Base-by-base conservation (phyloP, 176 grass and related monocot species). In the Phoenix roebelenii region DNA sequence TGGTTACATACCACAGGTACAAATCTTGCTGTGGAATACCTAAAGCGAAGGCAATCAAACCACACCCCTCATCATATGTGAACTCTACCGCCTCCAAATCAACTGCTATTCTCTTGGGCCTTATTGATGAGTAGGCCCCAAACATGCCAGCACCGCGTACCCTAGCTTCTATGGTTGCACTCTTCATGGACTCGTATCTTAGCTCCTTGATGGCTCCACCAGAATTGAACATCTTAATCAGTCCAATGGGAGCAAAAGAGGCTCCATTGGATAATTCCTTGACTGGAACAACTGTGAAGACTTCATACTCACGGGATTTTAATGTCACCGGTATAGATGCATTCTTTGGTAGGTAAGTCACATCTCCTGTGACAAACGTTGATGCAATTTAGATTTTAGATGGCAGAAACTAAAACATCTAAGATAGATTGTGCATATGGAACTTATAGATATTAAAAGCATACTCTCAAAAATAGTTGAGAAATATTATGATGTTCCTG, bases 151-250 rank as follows among this genome's bases (percentile, higher is more conserved):
- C 55, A 3, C 85, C 85, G 1, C 67, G 70, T 20, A 85, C n/a
- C 50, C 61, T 72, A 16, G 88, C 5, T 72, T 74, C 60, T 2
- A 82, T 57, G 6, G 25, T 58, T 18, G 20, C 16, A 5, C 60
- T 32, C 5, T 12, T 63, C 0, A 3, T 20, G 3, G 25, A 54
- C 25, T 68, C 57, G 19, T 57, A 50, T 7, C 52, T 74, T 25
- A 88, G 4, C 35, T 60, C 77, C 64, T 65, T 74, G 48, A 95
- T 70, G 1, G 89, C 84, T 17, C 84, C 84, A 7, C 89, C 81
- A 52, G 84, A 88, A 62, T 95, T 95, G 54, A 95, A 88, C 89
- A 95, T 85, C 16, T 51, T 12, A 51, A 77, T 25, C 50, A 88
- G 58, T 15, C 89, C 89, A 25, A 95, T 76, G 1, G 84, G 75